Base-by-base conservation (phyloP, 2,329 filamentous ascomycete species). In the Aspergillus ibericus region DNA sequence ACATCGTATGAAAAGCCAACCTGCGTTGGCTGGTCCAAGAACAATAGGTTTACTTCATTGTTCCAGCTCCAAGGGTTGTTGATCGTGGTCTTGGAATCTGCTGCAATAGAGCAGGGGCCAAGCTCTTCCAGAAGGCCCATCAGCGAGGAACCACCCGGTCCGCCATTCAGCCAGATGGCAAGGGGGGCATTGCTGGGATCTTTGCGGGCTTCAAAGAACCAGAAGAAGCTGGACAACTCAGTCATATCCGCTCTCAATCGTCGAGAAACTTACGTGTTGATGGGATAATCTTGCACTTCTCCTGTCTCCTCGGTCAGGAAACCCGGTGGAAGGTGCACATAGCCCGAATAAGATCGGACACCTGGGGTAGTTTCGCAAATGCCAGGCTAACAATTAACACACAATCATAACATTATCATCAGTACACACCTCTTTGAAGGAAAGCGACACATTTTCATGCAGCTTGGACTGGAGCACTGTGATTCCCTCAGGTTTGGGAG, bases 111-210 rank as follows among this genome's bases (percentile, higher is more conserved):
- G 55, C 75, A 78, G 20, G 75, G 75, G 1, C 82, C 82, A 6
- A 75, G 69, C 62, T 84, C 82, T 48, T 77, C 72, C 61, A 84
- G 83, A 4, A 84, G 68, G 3, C 81, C 82, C 42, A 82, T 74
- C 78, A 84, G 81, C 60, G 78, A 81, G 59, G 78, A 81, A 51
- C 74, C 76, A 3, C 82, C 82, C 1, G 82, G 82, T 5, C 82
- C 82, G 27, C 82, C 82, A 65, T 81, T 83, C 60, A 84, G 74
- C 72, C 76, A 84, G 59, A 83, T 74, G 3, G 79, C 81, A 51
- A 83, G 71, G 5, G 81, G 82, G 48, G 80, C 78, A 25, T 71
- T 75, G 32, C 78, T 74, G 3, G 79, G 77, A 42, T 75, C 70
- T 48, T 78, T 75, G 16, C 77, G 70, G 32, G 74, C 70, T 63